Evolutionary conservation across 2,329 filamentous ascomycete genomes (phyloP), one percentile per base, ranked within the genome.

Genomic region (Neofusicoccum cordaticola): DNA sequence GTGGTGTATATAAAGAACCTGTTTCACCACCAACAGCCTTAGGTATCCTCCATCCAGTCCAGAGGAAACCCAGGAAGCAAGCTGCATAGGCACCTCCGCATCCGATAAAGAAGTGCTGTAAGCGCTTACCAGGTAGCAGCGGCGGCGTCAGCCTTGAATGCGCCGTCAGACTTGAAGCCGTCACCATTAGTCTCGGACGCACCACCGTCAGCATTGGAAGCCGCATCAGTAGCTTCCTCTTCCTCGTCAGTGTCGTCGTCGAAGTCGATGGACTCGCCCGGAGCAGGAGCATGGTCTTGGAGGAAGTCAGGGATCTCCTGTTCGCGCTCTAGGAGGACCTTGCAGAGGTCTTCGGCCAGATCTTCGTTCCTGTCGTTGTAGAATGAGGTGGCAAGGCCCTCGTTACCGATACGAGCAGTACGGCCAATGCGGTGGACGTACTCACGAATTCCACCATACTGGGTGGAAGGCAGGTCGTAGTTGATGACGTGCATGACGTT

Each of bases 391-490:
- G 95, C 93, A 4, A 93, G 80, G 17, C 95, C 95, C 50, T 85
- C 84, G 69, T 97, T 91, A 2, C 95, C 95, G 73, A 97, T 97
- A 62, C 95, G 92, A 63, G 91, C 95, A 69, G 95, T 99, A 66
- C 95, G 93, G 67, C 95, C 95, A 74, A 98, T 98, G 12, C 95
- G 92, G 74, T 99, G 95, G 31, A 90, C 88, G 71, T 98, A 99
- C 75, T 98, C 95, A 56, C 91, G 88, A 64, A 97, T 96, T 2
- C 93, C 94, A n/a, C 92, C 93, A 70, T 94, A 85, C 0, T 87
- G 81, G 48, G 83, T 79, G 4, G 83, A 87, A 0, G 94, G 94
- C 1, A 98, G 81, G 67, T 98, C 93, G 70, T 88, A 98, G 79
- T 99, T 98, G 83, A 99, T 89, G 66, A 99, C 90, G 68, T 97